Base-by-base conservation (phyloP, 148 eudicot genomes). In the Persicaria maculosa region DNA sequence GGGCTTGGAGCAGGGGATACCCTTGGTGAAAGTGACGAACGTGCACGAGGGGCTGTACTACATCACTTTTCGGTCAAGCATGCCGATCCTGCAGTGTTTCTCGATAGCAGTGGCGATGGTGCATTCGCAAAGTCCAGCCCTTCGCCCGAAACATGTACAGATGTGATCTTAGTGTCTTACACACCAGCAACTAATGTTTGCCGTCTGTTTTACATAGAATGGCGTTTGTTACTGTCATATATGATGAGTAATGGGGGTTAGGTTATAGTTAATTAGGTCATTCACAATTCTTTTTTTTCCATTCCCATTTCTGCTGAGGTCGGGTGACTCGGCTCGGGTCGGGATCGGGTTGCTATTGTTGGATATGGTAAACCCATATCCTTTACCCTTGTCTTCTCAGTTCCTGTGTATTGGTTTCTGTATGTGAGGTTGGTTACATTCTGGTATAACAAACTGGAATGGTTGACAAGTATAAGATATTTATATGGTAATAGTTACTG, bases 21-120 rank as follows among this genome's bases (percentile, higher is more conserved):
- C 92, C 7, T 68, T 76, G 50, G 43, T 93, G 83, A 89, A 89
- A 77, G 77, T 91, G 90, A 81, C 82, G 65, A 87, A 84, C 62
- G 79, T 90, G 71, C 87, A 81, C 12, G 91, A 93, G 17, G 91
- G 81, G 45, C 79, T 84, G 77, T 87, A 85, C 69, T 85, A 78
- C 78, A 79, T 91, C 69, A 84, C 88, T 74, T 93, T 87, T 74
- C 81, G 79, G 45, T 68, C 93, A 58, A 71, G 53, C 31, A 4
- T 71, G 53, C 54, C 73, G 9, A 48, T 71, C 40, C 36, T 71
- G 53, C 73, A 71, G 73, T 71, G 73, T 47, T 71, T 71, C 40
- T 17, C 73, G 6, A 48, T 71, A 45, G 73, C 73, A 46, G 73
- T 71, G 9, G 73, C 73, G 3, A 71, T 71, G 73, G 73, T 71